Percentiles rank a stretch among this genome's conserved stretches.
These are phyloP conservation scores for Bryoerythrophyllum caledonicum DNA, from an alignment of 225 moss, liverwort and hornwort species.

Conservation along the genomic window DNA sequence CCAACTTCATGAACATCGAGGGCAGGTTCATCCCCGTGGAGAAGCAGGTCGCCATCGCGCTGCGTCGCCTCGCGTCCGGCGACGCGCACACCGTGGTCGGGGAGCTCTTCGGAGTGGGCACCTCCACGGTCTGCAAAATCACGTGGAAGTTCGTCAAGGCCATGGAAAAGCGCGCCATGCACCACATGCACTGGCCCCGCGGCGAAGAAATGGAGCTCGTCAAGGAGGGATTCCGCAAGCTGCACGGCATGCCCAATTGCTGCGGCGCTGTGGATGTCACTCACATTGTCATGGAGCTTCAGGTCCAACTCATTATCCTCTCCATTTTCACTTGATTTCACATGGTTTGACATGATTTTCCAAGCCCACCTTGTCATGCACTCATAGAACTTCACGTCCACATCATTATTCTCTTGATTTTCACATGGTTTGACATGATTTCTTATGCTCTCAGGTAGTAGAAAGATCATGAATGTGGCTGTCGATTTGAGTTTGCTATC, in stretches of 20 bases:
- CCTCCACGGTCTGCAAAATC: conserved; percentile 87
- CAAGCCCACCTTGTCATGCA: no score
- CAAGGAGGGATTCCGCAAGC: conserved; percentile 75
- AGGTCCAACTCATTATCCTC: conserved; percentile 34
- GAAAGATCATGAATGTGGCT: no score
- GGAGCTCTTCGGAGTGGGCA: conserved; percentile 86
- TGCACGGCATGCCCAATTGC: conserved; percentile 87
- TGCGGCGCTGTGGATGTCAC: conserved; percentile 91
- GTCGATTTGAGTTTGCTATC: no score
- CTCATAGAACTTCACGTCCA: no score
- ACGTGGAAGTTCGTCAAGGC: conserved; percentile 91
- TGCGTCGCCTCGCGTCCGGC: conserved; percentile 82
- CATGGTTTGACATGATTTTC: no score
- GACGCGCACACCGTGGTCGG: conserved; percentile 74
- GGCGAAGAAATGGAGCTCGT: conserved; percentile 82
- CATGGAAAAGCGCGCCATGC: conserved; percentile 80
- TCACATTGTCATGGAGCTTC: conserved; percentile 89
- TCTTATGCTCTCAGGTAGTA: no score
- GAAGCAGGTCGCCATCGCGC: conserved; percentile 91
- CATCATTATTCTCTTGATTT: no score
- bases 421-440: no score
- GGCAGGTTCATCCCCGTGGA: conserved; percentile 84
- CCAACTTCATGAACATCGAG: conserved; percentile 81
- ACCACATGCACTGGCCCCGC: conserved; percentile 89
- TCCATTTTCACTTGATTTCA: not conserved